A percentile compares a stretch with the other conserved stretches of the same genome.
Evolutionary conservation across 345 rosid species (phyloP).

Genomic region (Sonneratia caseolaris): DNA sequence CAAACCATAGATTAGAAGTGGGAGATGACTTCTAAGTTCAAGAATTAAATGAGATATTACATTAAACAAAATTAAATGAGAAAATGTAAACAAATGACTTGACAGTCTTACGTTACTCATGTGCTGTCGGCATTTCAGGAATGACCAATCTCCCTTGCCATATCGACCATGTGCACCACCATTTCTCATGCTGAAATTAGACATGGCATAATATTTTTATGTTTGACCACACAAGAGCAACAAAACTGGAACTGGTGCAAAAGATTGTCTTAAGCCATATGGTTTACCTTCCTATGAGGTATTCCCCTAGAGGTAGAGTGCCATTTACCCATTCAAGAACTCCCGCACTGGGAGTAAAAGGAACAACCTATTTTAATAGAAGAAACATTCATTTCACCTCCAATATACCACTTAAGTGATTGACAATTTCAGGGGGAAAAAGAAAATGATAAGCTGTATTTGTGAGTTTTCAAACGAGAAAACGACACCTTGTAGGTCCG

Average conservation of each 20-base stretch:
- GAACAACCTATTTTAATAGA: conserved; percentile 52
- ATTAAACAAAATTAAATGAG: too few species aligned
- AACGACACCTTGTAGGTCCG: conserved; percentile 82
- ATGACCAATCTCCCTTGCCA: conserved; percentile 77
- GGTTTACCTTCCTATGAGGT: conserved; percentile 83
- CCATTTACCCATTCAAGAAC: conserved; percentile 99
- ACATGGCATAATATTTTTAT: not conserved
- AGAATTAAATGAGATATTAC: not conserved
- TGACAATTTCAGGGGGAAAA: too few species aligned
- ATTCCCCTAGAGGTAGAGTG: conserved; percentile 89
- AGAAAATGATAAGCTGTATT: not conserved
- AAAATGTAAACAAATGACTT: not conserved
- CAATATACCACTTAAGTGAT: not conserved
- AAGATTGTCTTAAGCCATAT: not conserved
- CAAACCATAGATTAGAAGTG: not conserved
- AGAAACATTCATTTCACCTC: not conserved
- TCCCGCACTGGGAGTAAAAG: conserved; percentile 98
- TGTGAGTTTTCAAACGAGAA: not conserved
- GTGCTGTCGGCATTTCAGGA: conserved; percentile 68
- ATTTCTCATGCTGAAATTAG: conserved; percentile 56
- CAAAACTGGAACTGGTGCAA: conserved; percentile 3
- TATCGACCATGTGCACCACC: conserved; percentile 93
- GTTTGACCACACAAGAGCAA: not conserved
- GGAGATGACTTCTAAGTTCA: not conserved
- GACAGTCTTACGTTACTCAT: conserved; percentile 56